These are phyloP conservation scores for Phytophthora chlamydospora DNA, from an alignment of 352 stramenopile species.

Conservation along the genomic window DNA sequence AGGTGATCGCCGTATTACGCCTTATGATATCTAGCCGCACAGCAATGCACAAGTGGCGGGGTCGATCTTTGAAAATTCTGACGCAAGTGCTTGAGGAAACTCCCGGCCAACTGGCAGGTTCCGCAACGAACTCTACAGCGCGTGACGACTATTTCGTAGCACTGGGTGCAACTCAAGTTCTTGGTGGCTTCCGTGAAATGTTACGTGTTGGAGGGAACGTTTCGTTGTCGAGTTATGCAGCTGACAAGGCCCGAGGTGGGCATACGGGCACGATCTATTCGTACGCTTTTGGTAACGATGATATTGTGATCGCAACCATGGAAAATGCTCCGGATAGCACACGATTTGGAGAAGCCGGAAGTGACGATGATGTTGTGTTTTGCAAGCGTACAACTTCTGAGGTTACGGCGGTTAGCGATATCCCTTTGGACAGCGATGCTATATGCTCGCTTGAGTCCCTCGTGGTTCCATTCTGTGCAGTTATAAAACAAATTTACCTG, in stretches of 20 bases:
- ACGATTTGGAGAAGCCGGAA: slow-evolving; percentile 11
- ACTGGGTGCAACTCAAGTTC: slow-evolving; percentile 47
- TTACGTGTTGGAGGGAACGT: slow-evolving; percentile 50
- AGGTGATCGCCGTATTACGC: slow-evolving; percentile 44
- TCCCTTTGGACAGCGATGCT: slow-evolving; percentile 31
- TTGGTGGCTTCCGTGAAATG: slow-evolving; percentile 53
- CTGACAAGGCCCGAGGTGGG: slow-evolving; percentile 25
- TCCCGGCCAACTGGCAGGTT: slow-evolving; percentile 22
- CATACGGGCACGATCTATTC: slow-evolving; percentile 34
- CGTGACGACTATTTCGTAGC: slow-evolving; percentile 41
- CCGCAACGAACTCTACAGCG: not conserved
- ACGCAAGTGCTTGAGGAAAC: slow-evolving; percentile 31
- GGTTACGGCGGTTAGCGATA: slow-evolving; percentile 32
- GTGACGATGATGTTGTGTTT: slow-evolving; percentile 32
- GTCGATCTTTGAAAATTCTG: slow-evolving; percentile 32
- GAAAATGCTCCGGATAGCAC: slow-evolving; percentile 2
- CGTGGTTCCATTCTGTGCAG: slow-evolving; percentile 39
- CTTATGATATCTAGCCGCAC: slow-evolving; percentile 24
- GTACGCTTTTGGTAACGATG: slow-evolving; percentile 49
- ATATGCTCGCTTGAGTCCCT: slow-evolving; percentile 44
- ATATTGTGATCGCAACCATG: slow-evolving; percentile 31
- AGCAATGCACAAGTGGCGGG: slow-evolving; percentile 34
- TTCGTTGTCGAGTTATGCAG: slow-evolving; percentile 21
- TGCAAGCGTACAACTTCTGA: slow-evolving; percentile 34
- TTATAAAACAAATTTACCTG: slow-evolving; percentile 47